Evolutionary conservation across 2,329 filamentous ascomycete genomes (phyloP), one percentile per base, ranked within the genome.

Genomic region (Kalmusia sp.): DNA sequence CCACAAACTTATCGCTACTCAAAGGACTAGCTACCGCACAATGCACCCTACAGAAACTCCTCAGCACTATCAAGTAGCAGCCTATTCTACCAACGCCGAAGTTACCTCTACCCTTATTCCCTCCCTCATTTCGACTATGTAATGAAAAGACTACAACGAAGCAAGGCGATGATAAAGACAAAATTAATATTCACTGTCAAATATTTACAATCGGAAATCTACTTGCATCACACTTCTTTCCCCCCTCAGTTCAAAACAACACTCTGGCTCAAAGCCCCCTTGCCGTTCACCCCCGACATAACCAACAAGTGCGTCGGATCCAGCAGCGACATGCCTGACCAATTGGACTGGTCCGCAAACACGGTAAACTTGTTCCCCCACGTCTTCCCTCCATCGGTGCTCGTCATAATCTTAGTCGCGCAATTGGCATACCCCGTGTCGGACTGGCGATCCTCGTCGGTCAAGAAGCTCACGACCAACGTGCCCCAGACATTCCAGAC

Each of bases 241-340:
- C n/a, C n/a, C n/a, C n/a, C n/a, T 37, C 34, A 37, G 15, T 37
- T 37, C 17, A 37, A 37, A 15, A 37, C 15, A 37, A 37, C 17
- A 37, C 21, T 37, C 34, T 37, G 34, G 15, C 34, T 37, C 34
- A 37, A n/a, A 7, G 34, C 34, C 15, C 34, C 34, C 34, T 37
- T 37, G 7, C 34, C 34, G 21, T 37, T 37, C 34, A 37, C 34
- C 17, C 34, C 34, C 6, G 34, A 6, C 34, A 37, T 37, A 19
- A 37, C 34, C 17, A 37, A n/a, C 7, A 37, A 19, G 21, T 37
- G 34, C 15, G 15, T 37, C 17, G 7, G 34, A 37, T 65, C 41
- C 71, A 31, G 73, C 76, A 25, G 77, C 75, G 21, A 11, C 37
- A 39, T 39, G n/a, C 37, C 37, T 21, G 37, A 22, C 37, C 37